Conservation (phyloP, 176 grass and related monocot genomes). For the Juncus inflexus region DNA sequence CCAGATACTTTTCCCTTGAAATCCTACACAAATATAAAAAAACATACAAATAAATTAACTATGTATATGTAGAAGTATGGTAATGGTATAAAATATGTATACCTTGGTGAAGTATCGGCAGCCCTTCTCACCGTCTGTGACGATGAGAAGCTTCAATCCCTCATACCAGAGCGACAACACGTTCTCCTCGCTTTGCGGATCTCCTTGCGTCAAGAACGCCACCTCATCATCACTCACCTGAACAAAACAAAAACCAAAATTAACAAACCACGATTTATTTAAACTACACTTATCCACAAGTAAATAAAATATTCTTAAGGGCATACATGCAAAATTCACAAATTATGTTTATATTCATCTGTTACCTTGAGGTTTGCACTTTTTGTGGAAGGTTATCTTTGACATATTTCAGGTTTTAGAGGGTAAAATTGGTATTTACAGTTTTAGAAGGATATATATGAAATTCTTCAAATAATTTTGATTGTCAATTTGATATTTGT, state of each 20-base stretch:
- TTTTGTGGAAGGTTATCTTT: too few relatives aligned
- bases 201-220: slow-evolving; percentile 62
- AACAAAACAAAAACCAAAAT: background rate
- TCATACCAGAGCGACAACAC: slow-evolving; percentile 81
- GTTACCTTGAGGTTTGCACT: too few relatives aligned
- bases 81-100: background rate
- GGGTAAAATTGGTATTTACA: background rate
- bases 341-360: too few relatives aligned
- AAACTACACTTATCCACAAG: too few relatives aligned
- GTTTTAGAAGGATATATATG: background rate
- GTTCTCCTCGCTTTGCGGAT: slow-evolving; percentile 53
- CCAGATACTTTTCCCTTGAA: slow-evolving; percentile 71
- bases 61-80: background rate
- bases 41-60: background rate
- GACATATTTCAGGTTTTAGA: too few relatives aligned
- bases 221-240: slow-evolving; percentile 88
- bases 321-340: too few relatives aligned
- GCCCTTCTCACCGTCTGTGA: slow-evolving; percentile 83
- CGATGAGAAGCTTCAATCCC: slow-evolving; percentile 73
- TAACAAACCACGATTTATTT: too few relatives aligned
- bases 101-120: slow-evolving; percentile 96
- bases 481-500: too few relatives aligned
- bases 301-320: too few relatives aligned
- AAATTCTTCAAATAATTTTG: too few relatives aligned
- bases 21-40: slow-evolving; percentile 32